Evolutionary conservation across 768 basidiomycete genomes (phyloP).

Genomic region (Leccinellum rugosiceps): DNA sequence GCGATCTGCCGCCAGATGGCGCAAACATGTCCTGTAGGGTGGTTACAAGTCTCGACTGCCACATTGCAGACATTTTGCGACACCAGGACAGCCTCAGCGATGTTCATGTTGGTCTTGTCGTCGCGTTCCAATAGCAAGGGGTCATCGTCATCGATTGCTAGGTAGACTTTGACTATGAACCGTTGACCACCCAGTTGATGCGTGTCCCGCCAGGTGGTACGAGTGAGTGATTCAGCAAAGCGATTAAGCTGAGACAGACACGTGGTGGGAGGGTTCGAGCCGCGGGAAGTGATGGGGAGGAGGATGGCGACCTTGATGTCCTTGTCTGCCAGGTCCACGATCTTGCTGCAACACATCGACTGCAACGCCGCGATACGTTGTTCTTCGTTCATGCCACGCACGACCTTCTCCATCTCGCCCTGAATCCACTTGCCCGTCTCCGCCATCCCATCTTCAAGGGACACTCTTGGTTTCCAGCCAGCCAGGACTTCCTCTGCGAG

Average conservation of each 20-base stretch:
- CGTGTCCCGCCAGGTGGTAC: constrained; percentile 47
- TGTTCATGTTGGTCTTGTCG: constrained; percentile 18
- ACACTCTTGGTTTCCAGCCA: constrained; percentile 41
- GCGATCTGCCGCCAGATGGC: constrained; percentile 53
- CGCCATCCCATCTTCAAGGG: constrained; percentile 47
- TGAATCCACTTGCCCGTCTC: constrained; percentile 48
- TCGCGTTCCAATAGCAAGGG: constrained; percentile 31
- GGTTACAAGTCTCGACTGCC: constrained; percentile 33
- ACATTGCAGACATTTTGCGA: constrained; percentile 38
- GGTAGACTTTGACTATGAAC: constrained; percentile 44
- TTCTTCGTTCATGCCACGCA: constrained; percentile 3
- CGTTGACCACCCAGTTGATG: constrained; percentile 27
- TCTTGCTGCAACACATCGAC: constrained; percentile 32
- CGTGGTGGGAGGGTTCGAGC: constrained; percentile 28
- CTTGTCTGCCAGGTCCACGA: constrained; percentile 36
- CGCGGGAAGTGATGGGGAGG: constrained; percentile 56
- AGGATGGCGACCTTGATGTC: constrained; percentile 48
- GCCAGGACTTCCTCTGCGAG: constrained; percentile 28
- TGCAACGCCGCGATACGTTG: constrained; percentile 18
- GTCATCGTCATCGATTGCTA: constrained; percentile 54
- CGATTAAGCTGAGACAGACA: constrained; percentile 41
- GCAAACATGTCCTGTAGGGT: constrained; percentile 48
- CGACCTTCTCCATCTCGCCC: constrained; percentile 31
- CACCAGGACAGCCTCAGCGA: constrained; percentile 37
- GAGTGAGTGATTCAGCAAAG: constrained; percentile 43